Percentiles rank a stretch among this genome's conserved stretches.
These are phyloP conservation scores for Graphium sp. DNA, from an alignment of 2,329 filamentous ascomycete species.

Conservation along the genomic window DNA sequence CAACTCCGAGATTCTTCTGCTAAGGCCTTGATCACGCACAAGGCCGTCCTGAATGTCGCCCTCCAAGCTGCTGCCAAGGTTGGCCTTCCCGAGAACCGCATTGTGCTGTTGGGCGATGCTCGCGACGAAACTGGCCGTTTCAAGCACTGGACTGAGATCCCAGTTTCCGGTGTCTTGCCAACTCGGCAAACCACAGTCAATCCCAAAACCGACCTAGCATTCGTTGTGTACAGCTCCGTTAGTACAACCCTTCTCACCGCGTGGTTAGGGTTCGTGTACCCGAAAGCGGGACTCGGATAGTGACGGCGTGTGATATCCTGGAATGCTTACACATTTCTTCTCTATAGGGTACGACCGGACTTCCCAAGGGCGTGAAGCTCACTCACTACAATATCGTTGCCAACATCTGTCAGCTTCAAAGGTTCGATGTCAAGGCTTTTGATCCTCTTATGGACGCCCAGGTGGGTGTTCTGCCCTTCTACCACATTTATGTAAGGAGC, in stretches of 20 bases:
- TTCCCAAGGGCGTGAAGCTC: slow-evolving; percentile 83
- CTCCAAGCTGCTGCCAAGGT: slow-evolving; percentile 50
- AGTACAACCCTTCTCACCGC: slow-evolving; percentile 4
- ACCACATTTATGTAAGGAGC: slow-evolving; percentile 67
- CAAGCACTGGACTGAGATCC: slow-evolving; percentile 58
- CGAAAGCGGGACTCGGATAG: too few species aligned
- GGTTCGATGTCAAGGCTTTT: slow-evolving; percentile 33
- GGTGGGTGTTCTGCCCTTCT: slow-evolving; percentile 72
- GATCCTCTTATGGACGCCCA: slow-evolving; percentile 53
- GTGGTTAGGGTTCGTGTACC: neutral
- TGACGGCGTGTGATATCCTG: neutral
- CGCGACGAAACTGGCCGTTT: slow-evolving; percentile 38
- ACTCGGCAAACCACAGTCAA: slow-evolving; percentile 45
- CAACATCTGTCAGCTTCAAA: slow-evolving; percentile 43
- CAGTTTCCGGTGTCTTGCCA: too few species aligned
- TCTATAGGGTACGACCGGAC: slow-evolving; percentile 61
- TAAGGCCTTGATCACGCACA: slow-evolving; percentile 60
- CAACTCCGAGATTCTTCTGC: slow-evolving; percentile 68
- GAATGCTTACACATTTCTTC: neutral
- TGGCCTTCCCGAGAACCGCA: slow-evolving; percentile 53
- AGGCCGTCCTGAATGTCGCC: slow-evolving; percentile 45
- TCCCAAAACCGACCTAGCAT: slow-evolving; percentile 58
- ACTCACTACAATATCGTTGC: slow-evolving; percentile 69
- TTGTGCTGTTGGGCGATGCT: slow-evolving; percentile 61
- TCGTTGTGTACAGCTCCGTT: slow-evolving; percentile 66